A percentile compares a stretch with the other conserved stretches of the same genome.
Evolutionary conservation across 148 eudicot genomes (phyloP).

Genomic region (Mesembryanthemum crystallinum): DNA sequence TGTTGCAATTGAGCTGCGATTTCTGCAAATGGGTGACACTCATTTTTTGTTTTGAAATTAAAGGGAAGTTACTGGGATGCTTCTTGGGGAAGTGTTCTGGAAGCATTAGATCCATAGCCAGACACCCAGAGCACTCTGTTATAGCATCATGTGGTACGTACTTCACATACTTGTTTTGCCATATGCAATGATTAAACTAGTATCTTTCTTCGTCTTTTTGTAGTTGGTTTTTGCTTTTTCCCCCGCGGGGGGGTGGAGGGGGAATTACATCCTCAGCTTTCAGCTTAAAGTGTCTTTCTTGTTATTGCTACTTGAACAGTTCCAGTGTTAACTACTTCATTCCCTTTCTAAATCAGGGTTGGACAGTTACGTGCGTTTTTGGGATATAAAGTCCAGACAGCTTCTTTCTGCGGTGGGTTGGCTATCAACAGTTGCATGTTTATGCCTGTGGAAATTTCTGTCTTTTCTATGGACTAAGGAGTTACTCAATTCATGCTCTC

Average conservation of each 20-base stretch:
- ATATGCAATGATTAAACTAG: neutral
- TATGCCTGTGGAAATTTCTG: neutral
- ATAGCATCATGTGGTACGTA: slow-evolving; percentile 93
- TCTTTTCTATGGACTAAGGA: neutral
- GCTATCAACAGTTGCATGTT: neutral
- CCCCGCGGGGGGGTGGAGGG: too few relatives aligned
- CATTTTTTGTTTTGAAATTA: slow-evolving; percentile 13
- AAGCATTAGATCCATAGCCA: slow-evolving; percentile 84
- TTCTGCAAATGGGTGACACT: neutral
- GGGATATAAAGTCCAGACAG: slow-evolving; percentile 85
- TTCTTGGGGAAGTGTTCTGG: slow-evolving; percentile 93
- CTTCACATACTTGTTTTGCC: neutral
- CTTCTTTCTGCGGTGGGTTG: slow-evolving; percentile 87
- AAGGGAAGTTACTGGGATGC: slow-evolving; percentile 85
- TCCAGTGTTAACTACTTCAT: slow-evolving; percentile 10
- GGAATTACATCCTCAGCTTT: neutral
- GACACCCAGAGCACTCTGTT: slow-evolving; percentile 81
- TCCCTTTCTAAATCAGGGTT: slow-evolving; percentile 45
- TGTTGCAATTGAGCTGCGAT: neutral
- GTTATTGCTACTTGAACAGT: slow-evolving; percentile 1
- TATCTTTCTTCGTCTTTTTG: neutral
- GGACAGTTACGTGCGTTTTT: slow-evolving; percentile 88
- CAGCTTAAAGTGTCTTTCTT: neutral
- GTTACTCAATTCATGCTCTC: too few relatives aligned
- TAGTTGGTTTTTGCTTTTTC: neutral